Conservation (phyloP, 2,329 filamentous ascomycete species). For the Aspergillus sp. region DNA sequence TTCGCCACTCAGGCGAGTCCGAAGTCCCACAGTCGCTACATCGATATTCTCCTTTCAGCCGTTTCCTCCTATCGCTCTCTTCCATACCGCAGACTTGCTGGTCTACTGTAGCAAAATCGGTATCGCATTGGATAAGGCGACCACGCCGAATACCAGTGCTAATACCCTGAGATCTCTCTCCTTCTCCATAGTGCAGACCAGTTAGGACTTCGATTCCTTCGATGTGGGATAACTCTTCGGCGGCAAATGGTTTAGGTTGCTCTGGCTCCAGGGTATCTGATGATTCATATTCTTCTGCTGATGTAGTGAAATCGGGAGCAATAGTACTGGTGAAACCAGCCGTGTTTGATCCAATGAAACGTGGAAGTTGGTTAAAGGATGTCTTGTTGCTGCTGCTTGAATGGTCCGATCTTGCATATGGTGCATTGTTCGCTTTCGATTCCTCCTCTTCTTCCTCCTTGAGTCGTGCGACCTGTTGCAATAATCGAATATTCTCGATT, state of each 20-base stretch:
- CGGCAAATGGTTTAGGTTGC: constrained; percentile 49
- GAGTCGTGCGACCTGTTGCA: constrained; percentile 75
- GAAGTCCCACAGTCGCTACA: constrained; percentile 93
- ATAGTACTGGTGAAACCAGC: not conserved
- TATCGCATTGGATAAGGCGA: constrained; percentile 75
- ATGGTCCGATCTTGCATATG: constrained; percentile 49
- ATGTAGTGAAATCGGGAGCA: constrained; percentile 42
- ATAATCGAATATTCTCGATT: constrained; percentile 85
- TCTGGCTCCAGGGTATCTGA: constrained; percentile 26
- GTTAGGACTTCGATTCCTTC: constrained; percentile 93
- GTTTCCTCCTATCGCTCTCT: constrained; percentile 69
- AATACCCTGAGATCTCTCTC: constrained; percentile 79
- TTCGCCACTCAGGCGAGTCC: constrained; percentile 93
- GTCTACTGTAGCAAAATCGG: constrained; percentile 75
- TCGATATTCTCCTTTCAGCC: constrained; percentile 88
- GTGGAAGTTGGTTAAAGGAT: not conserved
- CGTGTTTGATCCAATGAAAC: constrained; percentile 8
- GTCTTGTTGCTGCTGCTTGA: constrained; percentile 27
- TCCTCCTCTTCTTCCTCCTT: constrained; percentile 81
- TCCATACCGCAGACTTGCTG: constrained; percentile 52
- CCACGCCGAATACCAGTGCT: constrained; percentile 79
- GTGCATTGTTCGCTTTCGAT: constrained; percentile 57
- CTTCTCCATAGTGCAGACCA: constrained; percentile 77
- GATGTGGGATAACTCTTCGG: constrained; percentile 67
- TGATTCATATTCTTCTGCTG: constrained; percentile 33